Conservation (phyloP, 306 rosid species). For the Castanospermum australe region DNA sequence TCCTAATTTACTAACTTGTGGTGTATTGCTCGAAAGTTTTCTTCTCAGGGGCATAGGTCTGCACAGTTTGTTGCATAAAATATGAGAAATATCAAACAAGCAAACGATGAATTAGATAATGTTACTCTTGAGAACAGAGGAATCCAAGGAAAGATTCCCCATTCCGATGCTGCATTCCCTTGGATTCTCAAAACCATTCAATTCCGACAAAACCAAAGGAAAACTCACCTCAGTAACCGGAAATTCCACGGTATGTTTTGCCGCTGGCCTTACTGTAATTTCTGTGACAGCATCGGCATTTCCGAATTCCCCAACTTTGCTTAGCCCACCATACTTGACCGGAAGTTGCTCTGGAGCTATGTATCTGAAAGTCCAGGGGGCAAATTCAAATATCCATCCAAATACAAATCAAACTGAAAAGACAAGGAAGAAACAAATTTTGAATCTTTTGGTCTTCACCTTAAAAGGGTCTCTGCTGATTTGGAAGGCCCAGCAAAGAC, state of each 20-base stretch:
- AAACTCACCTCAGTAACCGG: slow-evolving; percentile 61
- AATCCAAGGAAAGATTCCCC: slow-evolving; percentile 37
- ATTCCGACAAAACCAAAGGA: slow-evolving; percentile 1
- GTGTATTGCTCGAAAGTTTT: background rate
- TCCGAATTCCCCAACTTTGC: slow-evolving; percentile 63
- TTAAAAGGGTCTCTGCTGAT: slow-evolving; percentile 58
- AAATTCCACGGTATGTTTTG: slow-evolving; percentile 61
- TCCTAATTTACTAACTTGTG: background rate
- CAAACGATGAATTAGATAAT: background rate
- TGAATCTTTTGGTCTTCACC: slow-evolving; percentile 24
- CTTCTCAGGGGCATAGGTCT: background rate
- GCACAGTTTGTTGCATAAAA: slow-evolving; percentile 10
- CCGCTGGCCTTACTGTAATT: slow-evolving; percentile 54
- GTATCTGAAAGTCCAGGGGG: slow-evolving; percentile 39
- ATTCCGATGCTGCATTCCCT: slow-evolving; percentile 2
- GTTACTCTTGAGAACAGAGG: background rate
- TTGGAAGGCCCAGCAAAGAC: slow-evolving; percentile 73
- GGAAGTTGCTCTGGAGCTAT: slow-evolving; percentile 70
- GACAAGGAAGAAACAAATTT: background rate
- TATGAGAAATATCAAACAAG: background rate
- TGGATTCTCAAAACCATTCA: slow-evolving; percentile 22
- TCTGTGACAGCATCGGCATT: slow-evolving; percentile 56
- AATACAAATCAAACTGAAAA: background rate
- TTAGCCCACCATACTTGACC: slow-evolving; percentile 76
- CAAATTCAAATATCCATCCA: background rate